These are phyloP conservation scores for Barnettozyma vustinii DNA, from an alignment of 805 yeast genomes.

Conservation along the genomic window DNA sequence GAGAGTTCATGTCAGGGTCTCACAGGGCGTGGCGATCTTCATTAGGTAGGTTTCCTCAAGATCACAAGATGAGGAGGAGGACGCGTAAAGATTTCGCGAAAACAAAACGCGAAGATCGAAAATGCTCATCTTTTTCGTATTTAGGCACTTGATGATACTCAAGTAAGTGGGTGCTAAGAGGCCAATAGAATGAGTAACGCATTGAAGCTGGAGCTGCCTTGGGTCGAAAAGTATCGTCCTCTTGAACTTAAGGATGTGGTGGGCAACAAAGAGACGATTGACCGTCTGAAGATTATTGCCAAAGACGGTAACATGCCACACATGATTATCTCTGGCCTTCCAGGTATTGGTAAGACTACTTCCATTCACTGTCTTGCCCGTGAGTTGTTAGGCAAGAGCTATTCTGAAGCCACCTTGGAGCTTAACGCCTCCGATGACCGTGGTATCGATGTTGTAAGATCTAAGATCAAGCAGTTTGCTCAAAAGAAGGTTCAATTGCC, in stretches of 20 bases:
- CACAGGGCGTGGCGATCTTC: no score
- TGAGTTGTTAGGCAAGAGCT: slow-evolving; percentile 69
- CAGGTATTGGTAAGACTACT: slow-evolving; percentile 97
- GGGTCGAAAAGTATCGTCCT: slow-evolving; percentile 97
- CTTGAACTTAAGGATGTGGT: slow-evolving; percentile 73
- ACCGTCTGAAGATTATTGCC: slow-evolving; percentile 77
- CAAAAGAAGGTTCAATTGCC: slow-evolving; percentile 88
- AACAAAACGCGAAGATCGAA: background rate
- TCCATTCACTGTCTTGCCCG: slow-evolving; percentile 86
- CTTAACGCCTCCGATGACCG: slow-evolving; percentile 95
- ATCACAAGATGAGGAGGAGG: no score
- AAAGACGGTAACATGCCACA: slow-evolving; percentile 96
- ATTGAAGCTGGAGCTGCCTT: slow-evolving; percentile 24
- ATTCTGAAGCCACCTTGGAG: slow-evolving; percentile 81
- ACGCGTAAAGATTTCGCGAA: no score
- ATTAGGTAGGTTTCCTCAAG: no score
- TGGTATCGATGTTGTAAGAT: slow-evolving; percentile 95
- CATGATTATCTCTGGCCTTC: slow-evolving; percentile 89
- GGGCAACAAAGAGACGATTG: slow-evolving; percentile 88
- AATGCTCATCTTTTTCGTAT: background rate
- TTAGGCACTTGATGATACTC: background rate
- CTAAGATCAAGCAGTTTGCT: slow-evolving; percentile 91
- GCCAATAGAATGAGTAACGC: slow-evolving; percentile 11
- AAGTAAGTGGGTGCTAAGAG: background rate
- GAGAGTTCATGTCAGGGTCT: no score